A percentile compares a stretch with the other conserved stretches of the same genome.
Conservation (phyloP, 371 early-diverging fungal genomes). For the Basidiobolus meristosporus region DNA sequence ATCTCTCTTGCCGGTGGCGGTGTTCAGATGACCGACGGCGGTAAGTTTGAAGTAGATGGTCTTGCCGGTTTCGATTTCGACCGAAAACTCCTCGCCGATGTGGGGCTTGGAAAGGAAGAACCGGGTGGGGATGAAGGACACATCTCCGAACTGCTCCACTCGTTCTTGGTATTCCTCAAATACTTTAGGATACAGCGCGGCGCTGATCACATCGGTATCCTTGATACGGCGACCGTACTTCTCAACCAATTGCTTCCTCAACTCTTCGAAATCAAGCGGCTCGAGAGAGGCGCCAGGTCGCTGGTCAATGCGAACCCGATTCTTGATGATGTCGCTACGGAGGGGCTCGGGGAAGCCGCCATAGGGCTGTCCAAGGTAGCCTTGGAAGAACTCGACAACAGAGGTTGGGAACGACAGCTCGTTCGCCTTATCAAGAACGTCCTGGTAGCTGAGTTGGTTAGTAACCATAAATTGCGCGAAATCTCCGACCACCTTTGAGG, state of each 20-base stretch:
- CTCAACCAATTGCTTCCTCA: slow-evolving; percentile 47
- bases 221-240: slow-evolving; percentile 42
- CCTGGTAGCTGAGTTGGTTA: slow-evolving; percentile 50
- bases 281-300: slow-evolving; percentile 72
- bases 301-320: slow-evolving; percentile 52
- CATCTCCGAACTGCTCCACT: slow-evolving; percentile 59
- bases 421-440: slow-evolving; percentile 52
- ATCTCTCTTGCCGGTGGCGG: slow-evolving; percentile 58
- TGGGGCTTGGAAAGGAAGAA: slow-evolving; percentile 75
- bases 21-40: slow-evolving; percentile 70
- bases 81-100: slow-evolving; percentile 70
- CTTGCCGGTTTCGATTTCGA: slow-evolving; percentile 76
- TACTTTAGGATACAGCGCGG: slow-evolving; percentile 85
- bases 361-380: slow-evolving; percentile 80
- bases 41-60: slow-evolving; percentile 73
- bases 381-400: slow-evolving; percentile 91
- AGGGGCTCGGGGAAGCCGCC: slow-evolving; percentile 89
- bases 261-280: slow-evolving; percentile 51
- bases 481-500: slow-evolving; percentile 94
- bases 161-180: slow-evolving; percentile 72
- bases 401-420: slow-evolving; percentile 78
- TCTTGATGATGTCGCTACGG: slow-evolving; percentile 58
- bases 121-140: slow-evolving; percentile 73
- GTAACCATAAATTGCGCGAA: slow-evolving; percentile 93
- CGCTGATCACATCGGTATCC: slow-evolving; percentile 68